These are phyloP conservation scores for Suhomyces terraborum DNA, from an alignment of 1,139 yeast genomes.

Conservation along the genomic window DNA sequence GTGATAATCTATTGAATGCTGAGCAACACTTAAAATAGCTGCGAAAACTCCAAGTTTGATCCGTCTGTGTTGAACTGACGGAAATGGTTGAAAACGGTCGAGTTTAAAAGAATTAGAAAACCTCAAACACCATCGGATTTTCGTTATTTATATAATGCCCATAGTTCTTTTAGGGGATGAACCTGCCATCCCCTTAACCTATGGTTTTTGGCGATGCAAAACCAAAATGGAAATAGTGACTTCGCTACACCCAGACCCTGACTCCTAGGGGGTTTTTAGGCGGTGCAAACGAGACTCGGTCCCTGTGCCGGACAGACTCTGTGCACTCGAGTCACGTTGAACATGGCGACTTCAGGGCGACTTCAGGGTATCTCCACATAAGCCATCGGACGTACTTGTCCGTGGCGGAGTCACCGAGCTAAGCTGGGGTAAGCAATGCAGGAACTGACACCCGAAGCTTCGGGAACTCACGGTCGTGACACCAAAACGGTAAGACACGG, in stretches of 20 bases:
- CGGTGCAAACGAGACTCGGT: not conserved
- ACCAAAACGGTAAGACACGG: not conserved
- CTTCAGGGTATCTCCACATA: not conserved
- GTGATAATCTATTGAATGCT: no score
- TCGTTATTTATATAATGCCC: not conserved
- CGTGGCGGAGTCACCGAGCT: constrained; percentile 9
- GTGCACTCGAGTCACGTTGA: constrained; percentile 1
- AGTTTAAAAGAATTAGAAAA: no score
- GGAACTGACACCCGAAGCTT: not conserved
- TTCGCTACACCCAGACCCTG: constrained; percentile 6
- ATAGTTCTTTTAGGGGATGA: not conserved
- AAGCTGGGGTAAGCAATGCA: not conserved
- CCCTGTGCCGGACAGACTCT: not conserved
- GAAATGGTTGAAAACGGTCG: not conserved
- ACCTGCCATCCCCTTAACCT: not conserved
- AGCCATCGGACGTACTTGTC: constrained; percentile 5
- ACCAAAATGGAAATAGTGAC: constrained; percentile 11
- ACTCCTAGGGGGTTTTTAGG: constrained; percentile 2
- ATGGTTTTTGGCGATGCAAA: constrained; percentile 4
- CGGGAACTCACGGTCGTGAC: constrained; percentile 7
- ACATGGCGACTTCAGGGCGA: not conserved
- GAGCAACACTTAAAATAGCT: not conserved
- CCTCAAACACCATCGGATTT: no score
- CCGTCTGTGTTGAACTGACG: not conserved
- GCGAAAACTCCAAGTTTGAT: not conserved